phyloP scores from a whole-genome alignment of 192 early-diverging fungal genomes.

The Coemansia sp. region DNA sequence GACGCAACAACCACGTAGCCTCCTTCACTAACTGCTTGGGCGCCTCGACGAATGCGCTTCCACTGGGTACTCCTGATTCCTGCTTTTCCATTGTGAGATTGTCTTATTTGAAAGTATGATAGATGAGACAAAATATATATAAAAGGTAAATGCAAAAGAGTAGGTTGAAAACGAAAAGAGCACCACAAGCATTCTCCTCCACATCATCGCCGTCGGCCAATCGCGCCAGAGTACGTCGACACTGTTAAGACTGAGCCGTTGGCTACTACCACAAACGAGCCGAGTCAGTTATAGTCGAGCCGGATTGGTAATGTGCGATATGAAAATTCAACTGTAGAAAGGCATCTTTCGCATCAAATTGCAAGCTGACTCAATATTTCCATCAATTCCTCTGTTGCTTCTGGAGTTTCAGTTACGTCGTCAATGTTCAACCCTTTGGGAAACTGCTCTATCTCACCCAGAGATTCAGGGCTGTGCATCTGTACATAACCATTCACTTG shows the following conservation, averaged over 20 bases:
- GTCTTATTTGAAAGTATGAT: background rate
- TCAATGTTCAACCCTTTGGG: background rate
- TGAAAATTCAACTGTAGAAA: background rate
- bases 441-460: background rate
- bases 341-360: background rate
- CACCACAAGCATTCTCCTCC: background rate
- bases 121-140: background rate
- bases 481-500: no score
- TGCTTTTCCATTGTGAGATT: slow-evolving; percentile 35
- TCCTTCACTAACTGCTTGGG: slow-evolving; percentile 95
- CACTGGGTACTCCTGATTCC: slow-evolving; percentile 12
- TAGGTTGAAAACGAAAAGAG: background rate
- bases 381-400: background rate
- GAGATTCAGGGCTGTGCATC: no score
- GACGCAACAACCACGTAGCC: slow-evolving; percentile 86
- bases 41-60: slow-evolving; percentile 73
- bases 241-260: background rate
- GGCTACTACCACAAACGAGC: background rate
- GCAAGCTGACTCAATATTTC: background rate
- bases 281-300: background rate
- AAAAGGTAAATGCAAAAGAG: background rate
- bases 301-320: background rate
- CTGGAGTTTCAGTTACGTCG: background rate
- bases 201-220: background rate
- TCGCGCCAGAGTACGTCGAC: background rate